phyloP scores from a whole-genome alignment of 2,329 filamentous ascomycete genomes.

The Claviceps citrina region DNA sequence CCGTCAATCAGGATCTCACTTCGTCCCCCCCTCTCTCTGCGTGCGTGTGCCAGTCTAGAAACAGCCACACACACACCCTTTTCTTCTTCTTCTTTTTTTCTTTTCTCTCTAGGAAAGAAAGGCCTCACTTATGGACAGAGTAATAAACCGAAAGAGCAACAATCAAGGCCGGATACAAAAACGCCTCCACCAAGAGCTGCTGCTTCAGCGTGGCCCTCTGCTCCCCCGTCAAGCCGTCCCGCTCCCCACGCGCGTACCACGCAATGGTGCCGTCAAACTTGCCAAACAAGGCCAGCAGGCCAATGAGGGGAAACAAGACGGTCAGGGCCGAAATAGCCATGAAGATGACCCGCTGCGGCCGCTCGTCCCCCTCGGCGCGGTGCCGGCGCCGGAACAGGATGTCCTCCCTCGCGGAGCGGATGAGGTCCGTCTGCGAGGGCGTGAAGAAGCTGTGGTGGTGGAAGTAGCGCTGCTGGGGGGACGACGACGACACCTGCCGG shows the following conservation, averaged over 20 bases:
- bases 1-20: too few species aligned
- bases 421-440: slow-evolving; percentile 16
- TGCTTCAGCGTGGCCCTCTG: slow-evolving; percentile 18
- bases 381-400: slow-evolving; percentile 16
- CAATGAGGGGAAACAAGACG: slow-evolving; percentile 30
- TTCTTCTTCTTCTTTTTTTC: background rate
- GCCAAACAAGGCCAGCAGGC: slow-evolving; percentile 28
- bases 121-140: slow-evolving; percentile 9
- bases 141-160: slow-evolving; percentile 18
- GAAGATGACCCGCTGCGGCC: slow-evolving; percentile 23
- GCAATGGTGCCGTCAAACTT: slow-evolving; percentile 29
- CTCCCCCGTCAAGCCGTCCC: slow-evolving; percentile 19
- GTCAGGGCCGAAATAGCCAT: slow-evolving; percentile 22
- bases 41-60: too few species aligned
- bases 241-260: slow-evolving; percentile 34
- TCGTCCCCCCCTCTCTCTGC: too few species aligned
- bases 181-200: slow-evolving; percentile 23
- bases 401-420: slow-evolving; percentile 17
- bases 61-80: background rate
- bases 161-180: slow-evolving; percentile 19
- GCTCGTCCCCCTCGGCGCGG: slow-evolving; percentile 14
- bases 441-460: slow-evolving; percentile 13
- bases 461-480: slow-evolving; percentile 3
- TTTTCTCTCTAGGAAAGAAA: too few species aligned
- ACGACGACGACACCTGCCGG: background rate